These are phyloP conservation scores for Metschnikowia cerradonensis DNA, from an alignment of 805 yeast species.

Conservation along the genomic window DNA sequence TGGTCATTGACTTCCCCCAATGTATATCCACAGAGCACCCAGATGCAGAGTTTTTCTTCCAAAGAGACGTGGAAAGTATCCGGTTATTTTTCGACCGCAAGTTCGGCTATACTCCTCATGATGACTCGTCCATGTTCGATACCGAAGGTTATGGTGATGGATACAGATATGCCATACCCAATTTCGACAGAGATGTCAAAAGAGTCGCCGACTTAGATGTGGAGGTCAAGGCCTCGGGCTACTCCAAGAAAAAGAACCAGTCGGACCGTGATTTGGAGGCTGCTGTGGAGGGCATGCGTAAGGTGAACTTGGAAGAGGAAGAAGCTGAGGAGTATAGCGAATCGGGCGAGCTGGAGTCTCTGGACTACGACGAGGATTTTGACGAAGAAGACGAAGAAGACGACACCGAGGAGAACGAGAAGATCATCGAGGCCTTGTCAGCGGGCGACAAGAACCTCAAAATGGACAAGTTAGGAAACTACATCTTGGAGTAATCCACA, in stretches of 20 bases:
- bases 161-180: constrained; percentile 71
- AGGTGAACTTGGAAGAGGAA: constrained; percentile 26
- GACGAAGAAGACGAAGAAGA: constrained; percentile 29
- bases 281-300: constrained; percentile 69
- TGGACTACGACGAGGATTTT: constrained; percentile 29
- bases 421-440: constrained; percentile 67
- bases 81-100: constrained; percentile 76
- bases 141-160: constrained; percentile 82
- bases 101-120: constrained; percentile 66
- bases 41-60: constrained; percentile 84
- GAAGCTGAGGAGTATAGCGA: constrained; percentile 40
- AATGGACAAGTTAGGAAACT: constrained; percentile 81
- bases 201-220: constrained; percentile 71
- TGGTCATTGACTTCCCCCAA: constrained; percentile 97
- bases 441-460: constrained; percentile 61
- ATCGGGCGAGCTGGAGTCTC: constrained; percentile 20
- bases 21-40: constrained; percentile 89
- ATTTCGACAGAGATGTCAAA: constrained; percentile 68
- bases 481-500: constrained; percentile 50
- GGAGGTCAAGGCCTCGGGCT: constrained; percentile 92
- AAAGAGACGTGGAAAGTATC: constrained; percentile 90
- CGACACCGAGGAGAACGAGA: constrained; percentile 41
- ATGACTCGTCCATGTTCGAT: constrained; percentile 69
- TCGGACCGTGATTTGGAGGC: constrained; percentile 62
- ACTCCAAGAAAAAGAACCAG: constrained; percentile 41